phyloP scores from a whole-genome alignment of 495 filamentous ascomycete species.

The Chaetomium cochliodes region DNA sequence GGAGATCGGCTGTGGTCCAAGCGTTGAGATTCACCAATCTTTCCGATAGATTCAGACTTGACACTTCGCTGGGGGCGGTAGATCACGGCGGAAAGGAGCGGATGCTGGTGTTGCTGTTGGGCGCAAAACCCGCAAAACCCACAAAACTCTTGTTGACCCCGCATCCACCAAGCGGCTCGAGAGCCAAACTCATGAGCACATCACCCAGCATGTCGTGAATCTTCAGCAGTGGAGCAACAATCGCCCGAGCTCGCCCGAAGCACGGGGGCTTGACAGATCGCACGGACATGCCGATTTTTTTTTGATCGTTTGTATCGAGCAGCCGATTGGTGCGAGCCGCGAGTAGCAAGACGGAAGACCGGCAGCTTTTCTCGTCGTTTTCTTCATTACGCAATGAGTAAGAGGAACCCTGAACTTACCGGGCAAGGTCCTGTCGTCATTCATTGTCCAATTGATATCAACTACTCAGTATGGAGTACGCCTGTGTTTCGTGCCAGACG shows the following conservation, averaged over 20 bases:
- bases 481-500: not conserved
- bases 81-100: not conserved
- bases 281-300: conserved; percentile 26
- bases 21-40: not conserved
- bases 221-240: too few species aligned
- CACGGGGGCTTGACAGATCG: conserved; percentile 17
- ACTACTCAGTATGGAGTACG: too few species aligned
- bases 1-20: not conserved
- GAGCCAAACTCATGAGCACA: conserved; percentile 10
- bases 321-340: conserved; percentile 1
- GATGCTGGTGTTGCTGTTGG: not conserved
- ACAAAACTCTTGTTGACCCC: conserved; percentile 22
- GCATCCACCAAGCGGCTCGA: conserved; percentile 33
- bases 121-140: not conserved
- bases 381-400: too few species aligned
- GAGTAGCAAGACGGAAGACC: not conserved
- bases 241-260: too few species aligned
- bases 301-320: conserved; percentile 15
- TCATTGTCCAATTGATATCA: too few species aligned
- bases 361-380: not conserved
- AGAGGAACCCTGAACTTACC: too few species aligned
- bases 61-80: not conserved
- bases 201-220: too few species aligned
- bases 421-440: too few species aligned
- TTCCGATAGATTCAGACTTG: not conserved